Percentiles rank a stretch among this genome's conserved stretches.
Evolutionary conservation across 495 filamentous ascomycete genomes (phyloP).

Genomic region (Pseudoneurospora amorphoporcata): DNA sequence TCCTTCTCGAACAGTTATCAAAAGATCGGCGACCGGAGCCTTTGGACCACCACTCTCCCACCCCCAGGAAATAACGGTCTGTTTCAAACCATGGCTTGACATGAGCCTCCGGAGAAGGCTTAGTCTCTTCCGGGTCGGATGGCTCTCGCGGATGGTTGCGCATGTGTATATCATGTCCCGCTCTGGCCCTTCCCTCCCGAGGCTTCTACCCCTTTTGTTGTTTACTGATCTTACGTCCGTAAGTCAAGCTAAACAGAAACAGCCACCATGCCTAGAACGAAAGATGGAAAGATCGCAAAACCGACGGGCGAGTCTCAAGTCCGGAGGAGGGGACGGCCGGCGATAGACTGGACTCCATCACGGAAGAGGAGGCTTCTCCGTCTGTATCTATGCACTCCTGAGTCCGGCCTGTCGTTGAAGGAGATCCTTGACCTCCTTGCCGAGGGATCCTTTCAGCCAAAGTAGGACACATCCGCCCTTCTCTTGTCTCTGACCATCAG

Average conservation of each 20-base stretch:
- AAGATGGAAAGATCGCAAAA: conserved; percentile 6
- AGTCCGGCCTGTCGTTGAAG: conserved; percentile 10
- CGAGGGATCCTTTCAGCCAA: conserved; percentile 9
- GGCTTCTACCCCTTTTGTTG: not conserved
- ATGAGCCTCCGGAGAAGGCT: not conserved
- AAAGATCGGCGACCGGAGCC: not conserved
- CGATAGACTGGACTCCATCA: conserved; percentile 10
- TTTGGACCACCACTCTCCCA: not conserved
- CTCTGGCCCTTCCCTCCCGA: not conserved
- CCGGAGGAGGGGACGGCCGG: conserved; percentile 6
- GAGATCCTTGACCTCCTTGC: conserved; percentile 8
- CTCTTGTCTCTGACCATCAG: not conserved
- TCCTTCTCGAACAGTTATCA: not conserved
- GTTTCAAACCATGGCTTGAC: not conserved
- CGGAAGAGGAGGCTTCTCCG: conserved; percentile 8
- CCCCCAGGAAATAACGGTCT: not conserved
- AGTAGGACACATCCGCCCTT: not conserved
- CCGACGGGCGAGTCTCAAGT: not conserved
- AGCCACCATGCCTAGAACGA: conserved; percentile 1
- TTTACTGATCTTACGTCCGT: not conserved
- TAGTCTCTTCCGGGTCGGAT: not conserved
- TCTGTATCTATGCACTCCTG: conserved; percentile 10
- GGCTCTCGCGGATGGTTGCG: not conserved
- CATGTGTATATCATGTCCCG: not conserved
- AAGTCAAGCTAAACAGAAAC: not conserved